phyloP scores from a whole-genome alignment of 805 yeast species.

The Lachancea fermentati region DNA sequence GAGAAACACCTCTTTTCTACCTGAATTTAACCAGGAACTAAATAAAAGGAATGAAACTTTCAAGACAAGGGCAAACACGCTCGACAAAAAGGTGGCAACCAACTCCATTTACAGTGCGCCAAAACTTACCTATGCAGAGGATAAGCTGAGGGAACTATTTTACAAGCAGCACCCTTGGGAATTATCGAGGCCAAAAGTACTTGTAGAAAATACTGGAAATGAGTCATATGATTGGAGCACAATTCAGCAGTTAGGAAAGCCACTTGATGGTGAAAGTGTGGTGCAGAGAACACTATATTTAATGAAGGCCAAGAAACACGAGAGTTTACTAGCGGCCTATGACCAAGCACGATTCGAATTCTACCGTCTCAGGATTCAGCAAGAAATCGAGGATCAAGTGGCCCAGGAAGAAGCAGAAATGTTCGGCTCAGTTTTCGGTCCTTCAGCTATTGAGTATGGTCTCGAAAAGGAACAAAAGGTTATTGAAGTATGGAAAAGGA shows the following conservation, averaged over 20 bases:
- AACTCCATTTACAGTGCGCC: slow-evolving; percentile 25
- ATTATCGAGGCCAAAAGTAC: slow-evolving; percentile 77
- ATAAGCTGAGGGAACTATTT: slow-evolving; percentile 73
- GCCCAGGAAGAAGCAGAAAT: slow-evolving; percentile 78
- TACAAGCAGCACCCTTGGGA: slow-evolving; percentile 98
- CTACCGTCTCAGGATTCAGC: slow-evolving; percentile 77
- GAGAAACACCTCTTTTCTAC: slow-evolving; percentile 14
- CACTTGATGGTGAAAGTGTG: slow-evolving; percentile 84
- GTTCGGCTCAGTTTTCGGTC: slow-evolving; percentile 73
- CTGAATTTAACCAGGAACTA: slow-evolving; percentile 11
- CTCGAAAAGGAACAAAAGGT: slow-evolving; percentile 63
- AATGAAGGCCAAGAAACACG: slow-evolving; percentile 32
- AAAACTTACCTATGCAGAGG: slow-evolving; percentile 44
- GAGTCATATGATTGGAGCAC: slow-evolving; percentile 73
- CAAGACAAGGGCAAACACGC: slow-evolving; percentile 30
- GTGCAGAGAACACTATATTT: slow-evolving; percentile 68
- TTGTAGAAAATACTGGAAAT: slow-evolving; percentile 69
- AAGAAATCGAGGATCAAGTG: slow-evolving; percentile 67
- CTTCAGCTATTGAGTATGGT: slow-evolving; percentile 60
- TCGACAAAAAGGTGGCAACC: slow-evolving; percentile 17
- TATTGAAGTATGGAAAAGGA: slow-evolving; percentile 66
- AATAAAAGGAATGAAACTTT: slow-evolving; percentile 22
- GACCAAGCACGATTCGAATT: slow-evolving; percentile 85
- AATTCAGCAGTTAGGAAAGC: slow-evolving; percentile 65
- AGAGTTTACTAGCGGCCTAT: slow-evolving; percentile 57